phyloP scores from a whole-genome alignment of 148 eudicot genomes.

The Talinum fruticosum region DNA sequence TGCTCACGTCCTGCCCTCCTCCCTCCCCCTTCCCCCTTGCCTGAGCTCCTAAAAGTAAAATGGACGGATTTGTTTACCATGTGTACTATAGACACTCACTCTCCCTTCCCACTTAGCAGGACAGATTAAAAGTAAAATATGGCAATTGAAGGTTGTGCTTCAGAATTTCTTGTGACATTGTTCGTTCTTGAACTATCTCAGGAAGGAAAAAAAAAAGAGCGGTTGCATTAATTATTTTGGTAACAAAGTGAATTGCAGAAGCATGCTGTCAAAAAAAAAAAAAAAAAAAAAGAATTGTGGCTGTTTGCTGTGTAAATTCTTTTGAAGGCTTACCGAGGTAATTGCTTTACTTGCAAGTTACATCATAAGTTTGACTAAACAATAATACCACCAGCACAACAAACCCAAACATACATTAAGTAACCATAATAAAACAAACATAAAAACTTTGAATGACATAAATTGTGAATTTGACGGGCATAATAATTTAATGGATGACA shows the following conservation, averaged over 20 bases:
- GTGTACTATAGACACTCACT: neutral
- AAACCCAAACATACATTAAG: neutral
- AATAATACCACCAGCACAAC: neutral
- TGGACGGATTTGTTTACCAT: neutral
- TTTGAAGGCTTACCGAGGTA: neutral
- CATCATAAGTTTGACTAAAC: neutral
- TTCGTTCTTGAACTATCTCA: too few species aligned
- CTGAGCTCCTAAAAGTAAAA: neutral
- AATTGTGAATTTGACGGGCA: too few species aligned
- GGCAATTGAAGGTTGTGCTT: neutral
- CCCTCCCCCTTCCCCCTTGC: neutral
- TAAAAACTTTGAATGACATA: too few species aligned
- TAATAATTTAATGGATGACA: too few species aligned
- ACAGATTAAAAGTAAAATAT: neutral
- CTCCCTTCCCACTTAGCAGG: too few species aligned
- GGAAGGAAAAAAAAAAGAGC: too few species aligned
- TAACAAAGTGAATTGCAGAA: too few species aligned
- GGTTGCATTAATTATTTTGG: too few species aligned
- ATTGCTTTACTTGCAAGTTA: neutral
- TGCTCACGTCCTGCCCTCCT: neutral
- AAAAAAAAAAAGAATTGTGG: too few species aligned
- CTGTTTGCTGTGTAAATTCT: too few species aligned
- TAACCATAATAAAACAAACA: too few species aligned
- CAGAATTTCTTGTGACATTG: neutral
- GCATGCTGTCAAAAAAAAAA: too few species aligned